phyloP scores from a whole-genome alignment of 768 basidiomycete species.

The Termitomyces sp. region DNA sequence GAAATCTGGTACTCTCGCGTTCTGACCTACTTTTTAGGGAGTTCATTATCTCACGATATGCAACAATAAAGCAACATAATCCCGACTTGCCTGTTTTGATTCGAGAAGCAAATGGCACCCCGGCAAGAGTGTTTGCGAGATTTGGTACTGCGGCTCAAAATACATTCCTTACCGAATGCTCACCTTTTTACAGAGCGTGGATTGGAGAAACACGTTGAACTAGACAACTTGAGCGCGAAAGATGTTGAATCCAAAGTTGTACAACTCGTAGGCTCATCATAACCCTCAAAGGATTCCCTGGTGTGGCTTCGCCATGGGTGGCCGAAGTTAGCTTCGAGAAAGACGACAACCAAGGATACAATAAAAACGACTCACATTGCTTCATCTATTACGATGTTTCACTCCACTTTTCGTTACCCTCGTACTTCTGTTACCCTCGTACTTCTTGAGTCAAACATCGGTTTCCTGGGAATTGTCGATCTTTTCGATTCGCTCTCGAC shows the following conservation, averaged over 20 bases:
- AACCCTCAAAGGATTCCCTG: neutral
- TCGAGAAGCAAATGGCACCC: slow-evolving; percentile 74
- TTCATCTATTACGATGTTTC: neutral
- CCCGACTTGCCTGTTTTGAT: slow-evolving; percentile 84
- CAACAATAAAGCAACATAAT: slow-evolving; percentile 73
- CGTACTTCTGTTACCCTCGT: too few species aligned
- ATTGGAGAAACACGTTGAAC: slow-evolving; percentile 73
- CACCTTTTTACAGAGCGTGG: slow-evolving; percentile 55
- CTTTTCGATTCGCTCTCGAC: neutral
- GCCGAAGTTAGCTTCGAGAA: neutral
- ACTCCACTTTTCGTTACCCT: too few species aligned
- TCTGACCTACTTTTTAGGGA: slow-evolving; percentile 42
- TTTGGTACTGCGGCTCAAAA: slow-evolving; percentile 56
- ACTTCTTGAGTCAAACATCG: neutral
- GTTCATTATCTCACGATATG: slow-evolving; percentile 74
- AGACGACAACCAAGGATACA: neutral
- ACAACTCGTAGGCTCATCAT: slow-evolving; percentile 49
- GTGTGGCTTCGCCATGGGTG: neutral
- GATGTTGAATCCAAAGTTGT: slow-evolving; percentile 72
- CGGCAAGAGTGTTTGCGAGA: slow-evolving; percentile 78
- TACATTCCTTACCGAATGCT: slow-evolving; percentile 7
- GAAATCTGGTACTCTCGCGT: slow-evolving; percentile 1
- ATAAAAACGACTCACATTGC: neutral
- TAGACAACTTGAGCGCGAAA: slow-evolving; percentile 67
- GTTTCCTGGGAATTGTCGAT: neutral